Evolutionary conservation across 148 eudicot species (phyloP), one percentile per base, ranked within the genome.

Genomic region (Rhododendron vialii): DNA sequence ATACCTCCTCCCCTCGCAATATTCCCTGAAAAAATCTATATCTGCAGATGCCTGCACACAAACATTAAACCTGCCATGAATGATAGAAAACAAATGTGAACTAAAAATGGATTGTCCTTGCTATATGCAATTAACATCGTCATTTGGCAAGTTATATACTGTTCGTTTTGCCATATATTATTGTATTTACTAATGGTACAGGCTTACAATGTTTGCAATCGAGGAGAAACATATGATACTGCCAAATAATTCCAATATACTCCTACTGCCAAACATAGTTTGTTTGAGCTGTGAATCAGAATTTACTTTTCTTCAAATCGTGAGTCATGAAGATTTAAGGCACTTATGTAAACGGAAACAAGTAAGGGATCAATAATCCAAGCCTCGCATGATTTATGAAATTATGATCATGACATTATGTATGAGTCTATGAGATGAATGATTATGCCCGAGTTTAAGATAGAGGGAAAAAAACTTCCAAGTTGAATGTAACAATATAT

Each of bases 41-140:
- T 71, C 76, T 1, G 41, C 76, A 71, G 76, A 71, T 71, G 76
- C 76, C 76, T 71, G 76, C 76, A 71, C 76, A 71, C 41, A 71
- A 71, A 71, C 20, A 71, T 71, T 71, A 33, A 12, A 15, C 18
- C 36, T 71, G 38, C 5, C 41, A 33, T 71, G 76, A 71, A 71
- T 71, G 76, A 71, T 71, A 30, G 38, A 71, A 30, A 30, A 15
- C 41, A 15, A 14, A 71, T 30, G 76, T 5, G 41, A 30, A 71
- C 76, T 30, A 71, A 71, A 30, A 71, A 71, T 71, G 18, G 33
- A 71, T 71, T 17, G 38, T 71, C 76, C 30, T 13, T 33, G 38
- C 20, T 13, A 71, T 17, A 33, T 3, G 20, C 22, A 71, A 28
- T 30, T 33, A 71, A 71, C 76, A 33, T 30, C 76, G 14, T 10